Base-by-base conservation (phyloP, 2,329 filamentous ascomycete species). In the Ophiosphaerella korrae region DNA sequence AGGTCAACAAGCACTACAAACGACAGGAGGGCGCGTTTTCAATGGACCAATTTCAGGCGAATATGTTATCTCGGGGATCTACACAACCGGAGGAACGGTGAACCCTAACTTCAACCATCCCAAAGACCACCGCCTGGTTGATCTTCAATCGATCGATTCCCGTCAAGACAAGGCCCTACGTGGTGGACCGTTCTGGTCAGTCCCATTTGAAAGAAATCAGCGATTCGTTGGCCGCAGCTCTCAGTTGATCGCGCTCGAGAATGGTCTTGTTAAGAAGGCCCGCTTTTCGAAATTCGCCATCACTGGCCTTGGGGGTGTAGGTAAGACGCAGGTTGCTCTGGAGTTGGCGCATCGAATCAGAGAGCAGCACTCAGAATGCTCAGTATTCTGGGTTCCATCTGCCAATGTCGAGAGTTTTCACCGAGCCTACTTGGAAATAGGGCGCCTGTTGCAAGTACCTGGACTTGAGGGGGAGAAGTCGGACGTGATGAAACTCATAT, bases 401-500 rank as follows among this genome's bases (percentile, higher is more conserved):
- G 23, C 49, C 11, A 58, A 50, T 14, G 47, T 51, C 24, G 50
- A 54, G 33, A 53, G 45, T 46, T 53, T 55, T 35, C 45, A 63
- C 31, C 57, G 56, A 32, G 48, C 43, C 3, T 43, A 18, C 18
- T 18, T 18, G 18, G 18, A 18, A 18, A 18, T 18, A 18, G 55
- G 60, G 57, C 61, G 13, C 51, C 55, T 37, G 53, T 55, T 33
- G 16, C 26, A 46, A 37, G 52, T 62, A 37, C 56, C 58, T 35
- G 58, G 49, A 8, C 55, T 57, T 32, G 42, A 29, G 32, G 54
- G 76, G 13, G 54, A 68, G 1, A 65, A 73, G 4, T 65, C 62
- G 0, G 71, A 79, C 47, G 45, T 75, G 1, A 76, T 70, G 35
- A 23, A 31, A 11, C 63, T 77, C 5, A 57, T 56, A 11, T 52